These are phyloP conservation scores for Talaromyces marneffei DNA, from an alignment of 2,329 filamentous ascomycete genomes.

Conservation along the genomic window DNA sequence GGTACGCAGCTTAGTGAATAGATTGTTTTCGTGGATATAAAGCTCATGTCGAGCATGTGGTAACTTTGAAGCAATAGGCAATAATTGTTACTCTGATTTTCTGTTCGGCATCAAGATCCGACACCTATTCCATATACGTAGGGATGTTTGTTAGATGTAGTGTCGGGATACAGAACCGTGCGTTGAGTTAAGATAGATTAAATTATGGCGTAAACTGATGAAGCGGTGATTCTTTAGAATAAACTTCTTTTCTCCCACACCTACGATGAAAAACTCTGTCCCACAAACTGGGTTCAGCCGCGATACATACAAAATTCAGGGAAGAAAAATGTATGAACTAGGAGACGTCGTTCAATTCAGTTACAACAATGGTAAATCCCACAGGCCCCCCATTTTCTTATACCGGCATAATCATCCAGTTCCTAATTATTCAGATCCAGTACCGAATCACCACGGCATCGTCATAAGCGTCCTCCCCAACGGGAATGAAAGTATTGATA, in stretches of 20 bases:
- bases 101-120: not conserved
- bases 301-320: not conserved
- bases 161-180: constrained; percentile 11
- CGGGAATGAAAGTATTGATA: constrained; percentile 1
- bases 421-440: not conserved
- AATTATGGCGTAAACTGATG: too few species aligned
- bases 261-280: too few species aligned
- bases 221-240: not conserved
- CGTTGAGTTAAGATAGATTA: not conserved
- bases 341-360: constrained; percentile 13
- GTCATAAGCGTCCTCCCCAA: constrained; percentile 7
- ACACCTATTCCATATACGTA: not conserved
- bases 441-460: constrained; percentile 7
- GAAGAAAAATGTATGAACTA: not conserved
- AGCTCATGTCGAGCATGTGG: too few species aligned
- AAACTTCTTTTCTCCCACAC: too few species aligned
- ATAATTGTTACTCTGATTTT: not conserved
- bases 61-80: too few species aligned
- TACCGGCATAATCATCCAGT: not conserved
- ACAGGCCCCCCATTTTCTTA: not conserved
- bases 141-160: not conserved
- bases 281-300: too few species aligned
- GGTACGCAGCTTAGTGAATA: not conserved
- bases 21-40: too few species aligned
- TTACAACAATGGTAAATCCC: not conserved